Percentiles rank a stretch among this genome's conserved stretches.
These are phyloP conservation scores for Paramecium bursaria DNA, from an alignment of 73 alveolate species.

Conservation along the genomic window DNA sequence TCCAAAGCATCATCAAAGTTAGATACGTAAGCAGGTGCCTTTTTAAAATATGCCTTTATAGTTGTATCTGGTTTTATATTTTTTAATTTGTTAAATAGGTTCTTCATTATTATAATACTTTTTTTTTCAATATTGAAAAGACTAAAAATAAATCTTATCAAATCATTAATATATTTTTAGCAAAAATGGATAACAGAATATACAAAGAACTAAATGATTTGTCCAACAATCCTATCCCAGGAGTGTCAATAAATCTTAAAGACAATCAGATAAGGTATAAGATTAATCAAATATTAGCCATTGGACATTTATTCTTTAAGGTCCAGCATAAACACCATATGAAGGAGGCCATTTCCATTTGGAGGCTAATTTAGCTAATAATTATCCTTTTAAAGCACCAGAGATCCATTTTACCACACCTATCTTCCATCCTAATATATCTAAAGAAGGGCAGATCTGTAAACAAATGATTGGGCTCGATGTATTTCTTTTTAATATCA, in stretches of 20 bases:
- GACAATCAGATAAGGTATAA: too few relatives aligned
- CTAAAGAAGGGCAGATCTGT: slow-evolving; percentile 63
- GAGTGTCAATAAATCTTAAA: too few relatives aligned
- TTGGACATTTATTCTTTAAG: slow-evolving; percentile 70
- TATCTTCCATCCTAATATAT: slow-evolving; percentile 74
- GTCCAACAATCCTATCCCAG: slow-evolving; percentile 38
- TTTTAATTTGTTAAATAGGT: too few relatives aligned
- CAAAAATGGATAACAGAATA: slow-evolving; percentile 62
- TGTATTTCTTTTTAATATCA: too few relatives aligned
- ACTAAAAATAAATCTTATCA: too few relatives aligned
- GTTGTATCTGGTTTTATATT: too few relatives aligned
- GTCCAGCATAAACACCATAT: slow-evolving; percentile 73
- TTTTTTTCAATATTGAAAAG: too few relatives aligned
- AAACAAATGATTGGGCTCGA: slow-evolving; percentile 52
- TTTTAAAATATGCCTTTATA: too few relatives aligned
- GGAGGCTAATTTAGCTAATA: slow-evolving; percentile 64
- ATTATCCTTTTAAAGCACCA: slow-evolving; percentile 78
- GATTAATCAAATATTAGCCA: too few relatives aligned
- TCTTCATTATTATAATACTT: too few relatives aligned
- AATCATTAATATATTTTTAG: slow-evolving; percentile 26
- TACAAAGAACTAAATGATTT: slow-evolving; percentile 62
- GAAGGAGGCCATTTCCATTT: slow-evolving; percentile 71
- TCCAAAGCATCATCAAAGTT: too few relatives aligned
- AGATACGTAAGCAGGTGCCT: too few relatives aligned
- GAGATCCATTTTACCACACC: slow-evolving; percentile 64